Evolutionary conservation across 768 basidiomycete genomes (phyloP).

Genomic region (Cystobasidiopsis lactophilus): DNA sequence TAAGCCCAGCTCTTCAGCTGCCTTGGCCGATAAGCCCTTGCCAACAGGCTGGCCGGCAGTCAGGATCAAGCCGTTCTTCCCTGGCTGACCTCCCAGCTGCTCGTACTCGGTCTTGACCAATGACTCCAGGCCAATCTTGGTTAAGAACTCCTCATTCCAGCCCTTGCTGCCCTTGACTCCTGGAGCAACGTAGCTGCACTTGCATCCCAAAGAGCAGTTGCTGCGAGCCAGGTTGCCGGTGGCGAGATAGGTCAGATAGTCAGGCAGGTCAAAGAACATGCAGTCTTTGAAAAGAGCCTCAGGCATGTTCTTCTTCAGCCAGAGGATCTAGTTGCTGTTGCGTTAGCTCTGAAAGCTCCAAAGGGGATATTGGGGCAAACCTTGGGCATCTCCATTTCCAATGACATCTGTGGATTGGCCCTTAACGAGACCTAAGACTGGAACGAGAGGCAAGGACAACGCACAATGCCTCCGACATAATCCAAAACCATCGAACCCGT

Average conservation of each 20-base stretch:
- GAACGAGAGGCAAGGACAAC: conserved; percentile 27
- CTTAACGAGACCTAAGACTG: neutral
- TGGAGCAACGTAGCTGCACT: conserved; percentile 73
- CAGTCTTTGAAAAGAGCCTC: conserved; percentile 35
- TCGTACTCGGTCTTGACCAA: conserved; percentile 43
- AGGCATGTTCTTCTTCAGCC: conserved; percentile 79
- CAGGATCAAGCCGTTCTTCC: conserved; percentile 37
- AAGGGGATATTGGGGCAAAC: neutral
- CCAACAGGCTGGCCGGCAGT: conserved; percentile 70
- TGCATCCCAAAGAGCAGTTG: conserved; percentile 83
- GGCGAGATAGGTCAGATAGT: conserved; percentile 57
- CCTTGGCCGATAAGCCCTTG: conserved; percentile 47
- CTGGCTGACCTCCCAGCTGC: conserved; percentile 48
- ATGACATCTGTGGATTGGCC: conserved; percentile 28
- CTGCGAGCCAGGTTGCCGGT: conserved; percentile 57
- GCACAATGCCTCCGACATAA: conserved; percentile 92
- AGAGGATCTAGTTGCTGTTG: conserved; percentile 39
- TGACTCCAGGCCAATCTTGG: conserved; percentile 53
- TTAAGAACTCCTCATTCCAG: conserved; percentile 76
- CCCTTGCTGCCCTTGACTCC: conserved; percentile 36
- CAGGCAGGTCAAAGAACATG: conserved; percentile 27
- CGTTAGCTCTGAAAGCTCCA: neutral
- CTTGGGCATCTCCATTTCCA: conserved; percentile 97
- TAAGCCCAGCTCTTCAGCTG: conserved; percentile 69
- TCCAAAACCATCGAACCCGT: conserved; percentile 67